A percentile compares a stretch with the other conserved stretches of the same genome.
phyloP scores from a whole-genome alignment of 305 asterid species.

The Striga hermonthica region DNA sequence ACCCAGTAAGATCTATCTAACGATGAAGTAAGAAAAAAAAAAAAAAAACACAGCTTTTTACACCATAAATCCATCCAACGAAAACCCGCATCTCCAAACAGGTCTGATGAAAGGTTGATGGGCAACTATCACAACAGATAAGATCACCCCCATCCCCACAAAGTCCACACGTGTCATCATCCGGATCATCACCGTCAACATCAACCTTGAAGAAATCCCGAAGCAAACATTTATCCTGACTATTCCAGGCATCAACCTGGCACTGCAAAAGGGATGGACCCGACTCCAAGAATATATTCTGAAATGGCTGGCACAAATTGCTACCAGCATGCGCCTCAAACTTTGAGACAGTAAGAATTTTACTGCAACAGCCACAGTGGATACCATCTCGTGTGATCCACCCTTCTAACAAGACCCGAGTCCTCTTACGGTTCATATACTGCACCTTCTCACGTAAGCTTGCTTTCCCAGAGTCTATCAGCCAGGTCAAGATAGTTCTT shows the following conservation, averaged over 20 bases:
- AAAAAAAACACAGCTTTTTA: slow-evolving; percentile 7
- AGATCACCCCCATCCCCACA: slow-evolving; percentile 99
- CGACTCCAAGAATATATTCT: slow-evolving; percentile 75
- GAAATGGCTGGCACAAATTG: slow-evolving; percentile 85
- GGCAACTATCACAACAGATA: slow-evolving; percentile 97
- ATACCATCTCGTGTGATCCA: slow-evolving; percentile 95
- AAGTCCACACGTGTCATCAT: slow-evolving; percentile 87
- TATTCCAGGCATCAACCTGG: slow-evolving; percentile 90
- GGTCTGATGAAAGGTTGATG: slow-evolving; percentile 89
- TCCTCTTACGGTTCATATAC: slow-evolving; percentile 79
- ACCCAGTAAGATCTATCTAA: slow-evolving; percentile 17
- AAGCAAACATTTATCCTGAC: slow-evolving; percentile 62
- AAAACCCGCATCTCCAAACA: slow-evolving; percentile 83
- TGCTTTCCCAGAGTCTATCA: slow-evolving; percentile 72
- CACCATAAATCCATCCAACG: slow-evolving; percentile 25
- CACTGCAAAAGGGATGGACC: slow-evolving; percentile 86
- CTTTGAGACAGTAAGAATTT: slow-evolving; percentile 83
- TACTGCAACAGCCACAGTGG: slow-evolving; percentile 97
- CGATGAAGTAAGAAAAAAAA: slow-evolving; percentile 19
- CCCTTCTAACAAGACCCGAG: slow-evolving; percentile 80
- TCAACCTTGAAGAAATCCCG: slow-evolving; percentile 53
- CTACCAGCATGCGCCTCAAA: slow-evolving; percentile 99
- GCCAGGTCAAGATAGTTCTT: slow-evolving; percentile 84
- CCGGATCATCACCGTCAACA: slow-evolving; percentile 80
- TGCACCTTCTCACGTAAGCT: slow-evolving; percentile 74